phyloP scores from a whole-genome alignment of 2,329 filamentous ascomycete genomes.

The Colletotrichum melonis region DNA sequence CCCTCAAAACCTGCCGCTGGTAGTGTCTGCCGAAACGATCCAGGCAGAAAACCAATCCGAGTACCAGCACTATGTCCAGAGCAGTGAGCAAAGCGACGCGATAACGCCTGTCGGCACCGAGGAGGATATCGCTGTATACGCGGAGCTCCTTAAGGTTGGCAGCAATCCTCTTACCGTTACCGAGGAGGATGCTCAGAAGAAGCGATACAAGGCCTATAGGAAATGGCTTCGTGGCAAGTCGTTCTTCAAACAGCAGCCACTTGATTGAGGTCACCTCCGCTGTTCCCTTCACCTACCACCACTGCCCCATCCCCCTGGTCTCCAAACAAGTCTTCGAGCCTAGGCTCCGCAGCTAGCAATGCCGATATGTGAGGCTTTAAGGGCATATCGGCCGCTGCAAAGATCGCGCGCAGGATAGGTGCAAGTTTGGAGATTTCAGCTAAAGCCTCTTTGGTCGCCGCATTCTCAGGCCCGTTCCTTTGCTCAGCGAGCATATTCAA shows the following conservation, averaged over 20 bases:
- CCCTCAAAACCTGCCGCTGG: constrained; percentile 87
- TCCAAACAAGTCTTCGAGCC: constrained; percentile 39
- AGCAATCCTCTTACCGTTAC: constrained; percentile 90
- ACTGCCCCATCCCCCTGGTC: neutral
- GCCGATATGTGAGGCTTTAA: constrained; percentile 45
- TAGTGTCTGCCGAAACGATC: constrained; percentile 73
- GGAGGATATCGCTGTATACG: constrained; percentile 79
- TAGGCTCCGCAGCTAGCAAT: constrained; percentile 45
- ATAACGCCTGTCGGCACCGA: constrained; percentile 61
- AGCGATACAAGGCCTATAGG: constrained; percentile 94
- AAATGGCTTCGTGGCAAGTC: constrained; percentile 97
- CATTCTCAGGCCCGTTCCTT: constrained; percentile 38
- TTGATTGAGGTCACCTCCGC: constrained; percentile 55
- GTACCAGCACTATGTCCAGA: constrained; percentile 84
- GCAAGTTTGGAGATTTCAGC: constrained; percentile 47
- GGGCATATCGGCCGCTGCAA: constrained; percentile 34
- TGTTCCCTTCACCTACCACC: neutral
- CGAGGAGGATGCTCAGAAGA: constrained; percentile 88
- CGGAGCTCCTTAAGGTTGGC: constrained; percentile 78
- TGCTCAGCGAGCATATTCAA: constrained; percentile 61
- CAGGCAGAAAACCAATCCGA: constrained; percentile 72
- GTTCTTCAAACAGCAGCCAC: constrained; percentile 90
- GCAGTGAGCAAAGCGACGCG: constrained; percentile 71
- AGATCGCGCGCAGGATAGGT: constrained; percentile 46
- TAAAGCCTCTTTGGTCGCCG: constrained; percentile 41